Conservation (phyloP, 2,329 filamentous ascomycete species). For the Monilinia vaccinii-corymbosi region DNA sequence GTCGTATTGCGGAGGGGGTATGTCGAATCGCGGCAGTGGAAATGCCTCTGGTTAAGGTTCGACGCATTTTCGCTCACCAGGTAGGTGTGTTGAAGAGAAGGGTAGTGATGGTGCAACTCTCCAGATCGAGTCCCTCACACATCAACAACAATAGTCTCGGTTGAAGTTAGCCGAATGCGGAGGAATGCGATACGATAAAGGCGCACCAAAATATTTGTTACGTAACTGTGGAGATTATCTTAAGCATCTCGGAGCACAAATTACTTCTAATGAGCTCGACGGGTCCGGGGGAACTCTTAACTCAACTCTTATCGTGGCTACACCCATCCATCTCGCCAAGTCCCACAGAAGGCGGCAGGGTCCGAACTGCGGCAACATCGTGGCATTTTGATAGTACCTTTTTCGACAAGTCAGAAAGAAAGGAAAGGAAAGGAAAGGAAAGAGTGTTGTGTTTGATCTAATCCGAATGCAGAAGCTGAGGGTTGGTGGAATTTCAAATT, state of each 20-base stretch:
- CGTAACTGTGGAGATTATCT: background rate
- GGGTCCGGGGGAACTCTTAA: too few relatives aligned
- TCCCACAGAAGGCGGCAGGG: background rate
- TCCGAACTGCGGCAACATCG: background rate
- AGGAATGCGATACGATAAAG: background rate
- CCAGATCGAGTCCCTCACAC: too few relatives aligned
- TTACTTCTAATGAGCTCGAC: too few relatives aligned
- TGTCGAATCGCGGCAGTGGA: conserved; percentile 18
- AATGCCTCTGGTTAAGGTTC: conserved; percentile 23
- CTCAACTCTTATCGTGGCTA: too few relatives aligned
- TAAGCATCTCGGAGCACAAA: too few relatives aligned
- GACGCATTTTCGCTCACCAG: conserved; percentile 23
- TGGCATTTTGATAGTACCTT: background rate
- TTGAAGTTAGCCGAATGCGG: background rate
- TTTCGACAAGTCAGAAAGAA: too few relatives aligned
- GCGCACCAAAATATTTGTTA: background rate
- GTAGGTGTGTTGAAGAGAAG: background rate
- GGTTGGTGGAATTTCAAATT: background rate
- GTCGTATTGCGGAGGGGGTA: conserved; percentile 18
- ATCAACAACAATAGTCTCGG: background rate
- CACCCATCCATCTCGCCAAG: background rate
- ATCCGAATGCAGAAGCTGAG: background rate
- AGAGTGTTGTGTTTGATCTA: too few relatives aligned
- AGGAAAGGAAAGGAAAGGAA: too few relatives aligned
- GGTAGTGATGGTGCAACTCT: background rate